phyloP scores from a whole-genome alignment of 768 basidiomycete species.

The Leucocoprinus sp. region DNA sequence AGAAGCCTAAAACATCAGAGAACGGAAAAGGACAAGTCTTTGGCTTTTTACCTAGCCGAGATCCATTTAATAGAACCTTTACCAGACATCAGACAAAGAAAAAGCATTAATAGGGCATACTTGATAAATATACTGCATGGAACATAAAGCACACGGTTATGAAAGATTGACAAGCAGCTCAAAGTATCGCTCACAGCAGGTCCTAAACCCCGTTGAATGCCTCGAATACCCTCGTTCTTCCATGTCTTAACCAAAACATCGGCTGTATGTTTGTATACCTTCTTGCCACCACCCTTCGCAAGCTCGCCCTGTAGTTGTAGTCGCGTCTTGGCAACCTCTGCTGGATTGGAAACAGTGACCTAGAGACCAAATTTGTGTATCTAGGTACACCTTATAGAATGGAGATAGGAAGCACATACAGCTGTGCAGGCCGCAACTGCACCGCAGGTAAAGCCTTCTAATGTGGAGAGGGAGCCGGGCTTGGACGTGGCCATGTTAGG shows the following conservation, averaged over 20 bases:
- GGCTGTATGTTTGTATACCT: conserved; percentile 82
- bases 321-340: conserved; percentile 88
- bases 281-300: conserved; percentile 57
- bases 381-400: conserved; percentile 6
- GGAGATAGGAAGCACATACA: conserved; percentile 34
- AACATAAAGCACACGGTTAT: neutral
- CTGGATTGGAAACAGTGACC: conserved; percentile 77
- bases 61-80: conserved; percentile 88
- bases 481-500: conserved; percentile 14
- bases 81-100: conserved; percentile 1
- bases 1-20: conserved; percentile 58
- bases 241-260: conserved; percentile 87
- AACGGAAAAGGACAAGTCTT: neutral
- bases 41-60: conserved; percentile 64
- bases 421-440: conserved; percentile 89
- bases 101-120: conserved; percentile 32
- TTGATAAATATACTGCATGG: conserved; percentile 79
- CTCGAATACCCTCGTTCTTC: conserved; percentile 81
- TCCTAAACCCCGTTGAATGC: conserved; percentile 87
- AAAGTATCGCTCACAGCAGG: conserved; percentile 62
- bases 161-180: neutral
- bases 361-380: conserved; percentile 20
- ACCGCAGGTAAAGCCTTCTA: conserved; percentile 83
- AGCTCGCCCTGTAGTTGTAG: conserved; percentile 96
- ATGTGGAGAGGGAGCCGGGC: conserved; percentile 41